Conservation (phyloP, 192 early-diverging fungal species). For the Coemansia sp. region DNA sequence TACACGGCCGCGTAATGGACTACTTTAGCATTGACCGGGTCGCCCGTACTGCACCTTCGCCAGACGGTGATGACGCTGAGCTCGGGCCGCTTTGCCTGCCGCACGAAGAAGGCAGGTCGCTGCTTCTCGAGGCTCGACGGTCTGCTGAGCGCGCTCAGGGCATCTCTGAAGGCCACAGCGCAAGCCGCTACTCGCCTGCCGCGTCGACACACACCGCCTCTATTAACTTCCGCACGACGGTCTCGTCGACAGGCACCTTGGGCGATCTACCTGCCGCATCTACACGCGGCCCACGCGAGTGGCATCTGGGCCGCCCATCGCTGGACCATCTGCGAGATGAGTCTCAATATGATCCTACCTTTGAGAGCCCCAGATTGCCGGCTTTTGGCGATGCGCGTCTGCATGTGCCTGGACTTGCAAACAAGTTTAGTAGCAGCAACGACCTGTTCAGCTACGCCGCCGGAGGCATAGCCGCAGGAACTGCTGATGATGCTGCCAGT, state of each 20-base stretch:
- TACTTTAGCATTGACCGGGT: slow-evolving; percentile 52
- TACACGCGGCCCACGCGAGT: slow-evolving; percentile 36
- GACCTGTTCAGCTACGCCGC: slow-evolving; percentile 3
- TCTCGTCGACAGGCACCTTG: slow-evolving; percentile 9
- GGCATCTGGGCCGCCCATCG: slow-evolving; percentile 47
- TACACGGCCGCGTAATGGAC: slow-evolving; percentile 78
- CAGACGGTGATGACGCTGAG: slow-evolving; percentile 30
- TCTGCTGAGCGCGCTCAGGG: slow-evolving; percentile 49
- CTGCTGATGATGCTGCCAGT: neutral
- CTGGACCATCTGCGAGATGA: slow-evolving; percentile 32
- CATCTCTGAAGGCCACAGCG: slow-evolving; percentile 2
- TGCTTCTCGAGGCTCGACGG: slow-evolving; percentile 47
- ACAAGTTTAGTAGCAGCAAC: slow-evolving; percentile 16
- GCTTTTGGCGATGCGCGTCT: slow-evolving; percentile 6
- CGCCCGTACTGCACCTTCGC: slow-evolving; percentile 7
- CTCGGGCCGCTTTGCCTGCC: slow-evolving; percentile 43
- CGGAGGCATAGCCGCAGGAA: neutral
- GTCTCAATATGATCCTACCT: neutral
- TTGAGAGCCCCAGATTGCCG: slow-evolving; percentile 10
- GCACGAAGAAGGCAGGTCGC: slow-evolving; percentile 44
- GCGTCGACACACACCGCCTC: slow-evolving; percentile 16
- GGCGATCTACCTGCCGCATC: neutral
- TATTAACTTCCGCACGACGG: slow-evolving; percentile 17
- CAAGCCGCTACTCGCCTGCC: slow-evolving; percentile 32
- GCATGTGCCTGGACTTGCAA: neutral